These are phyloP conservation scores for Entonaema liquescens DNA, from an alignment of 495 filamentous ascomycete genomes.

Conservation along the genomic window DNA sequence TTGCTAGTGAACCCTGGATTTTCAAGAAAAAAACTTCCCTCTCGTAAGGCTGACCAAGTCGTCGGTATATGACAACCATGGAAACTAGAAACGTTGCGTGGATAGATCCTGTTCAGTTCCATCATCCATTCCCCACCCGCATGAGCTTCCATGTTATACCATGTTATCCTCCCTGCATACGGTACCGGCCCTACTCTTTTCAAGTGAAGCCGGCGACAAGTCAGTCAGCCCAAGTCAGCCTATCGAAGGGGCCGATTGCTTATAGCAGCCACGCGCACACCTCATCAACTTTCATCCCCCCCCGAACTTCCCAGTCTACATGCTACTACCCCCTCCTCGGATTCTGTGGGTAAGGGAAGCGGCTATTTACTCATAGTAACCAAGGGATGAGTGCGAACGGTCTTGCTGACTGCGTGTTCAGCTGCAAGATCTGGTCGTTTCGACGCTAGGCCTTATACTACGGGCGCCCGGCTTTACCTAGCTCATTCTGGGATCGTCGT, in stretches of 20 bases:
- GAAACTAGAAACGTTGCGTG: conserved; percentile 14
- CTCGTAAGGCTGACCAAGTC: conserved; percentile 42
- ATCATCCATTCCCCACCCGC: conserved; percentile 34
- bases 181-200: conserved; percentile 22
- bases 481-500: conserved; percentile 13
- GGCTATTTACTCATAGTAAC: conserved; percentile 30
- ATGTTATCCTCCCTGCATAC: conserved; percentile 25
- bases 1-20: conserved; percentile 9
- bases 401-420: conserved; percentile 33
- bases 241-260: conserved; percentile 20
- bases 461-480: background rate
- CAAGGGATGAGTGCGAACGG: conserved; percentile 27
- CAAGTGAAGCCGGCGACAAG: conserved; percentile 6
- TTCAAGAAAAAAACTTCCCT: conserved; percentile 2
- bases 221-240: background rate
- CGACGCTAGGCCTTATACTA: conserved; percentile 32
- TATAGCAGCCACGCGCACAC: background rate
- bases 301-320: conserved; percentile 2
- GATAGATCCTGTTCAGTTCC: conserved; percentile 21
- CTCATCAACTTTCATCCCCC: background rate
- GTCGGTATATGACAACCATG: conserved; percentile 36
- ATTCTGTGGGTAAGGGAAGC: conserved; percentile 40
- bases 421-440: conserved; percentile 39
- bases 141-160: conserved; percentile 7
- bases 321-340: conserved; percentile 10